Evolutionary conservation across 1,284 basidiomycete species (phyloP).

Genomic region (Ceratobasidium papillatum): DNA sequence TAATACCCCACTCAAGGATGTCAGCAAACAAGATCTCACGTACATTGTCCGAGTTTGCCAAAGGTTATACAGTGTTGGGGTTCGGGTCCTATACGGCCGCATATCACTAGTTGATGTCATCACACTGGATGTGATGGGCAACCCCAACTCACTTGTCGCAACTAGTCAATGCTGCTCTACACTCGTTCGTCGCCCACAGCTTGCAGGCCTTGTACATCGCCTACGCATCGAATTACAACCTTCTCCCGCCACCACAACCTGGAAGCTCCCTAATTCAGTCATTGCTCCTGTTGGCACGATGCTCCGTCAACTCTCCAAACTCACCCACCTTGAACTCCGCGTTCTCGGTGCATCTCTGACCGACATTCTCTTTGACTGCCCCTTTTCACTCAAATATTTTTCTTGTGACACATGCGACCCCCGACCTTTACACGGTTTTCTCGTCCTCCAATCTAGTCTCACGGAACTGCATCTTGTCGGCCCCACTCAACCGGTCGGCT

Average conservation of each 20-base stretch:
- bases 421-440: conserved; percentile 20
- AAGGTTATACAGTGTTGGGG: conserved; percentile 4
- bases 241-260: not conserved
- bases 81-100: conserved; percentile 17
- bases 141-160: conserved; percentile 7
- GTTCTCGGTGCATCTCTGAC: conserved; percentile 11
- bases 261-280: conserved; percentile 15
- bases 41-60: conserved; percentile 21
- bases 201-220: conserved; percentile 14
- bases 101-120: conserved; percentile 21
- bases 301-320: conserved; percentile 27
- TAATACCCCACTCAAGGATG: not conserved
- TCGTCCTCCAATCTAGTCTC: not conserved
- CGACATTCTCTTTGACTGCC: conserved; percentile 1
- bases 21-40: conserved; percentile 17
- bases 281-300: conserved; percentile 25
- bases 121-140: conserved; percentile 30
- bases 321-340: conserved; percentile 12
- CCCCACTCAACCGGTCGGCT: conserved; percentile 29
- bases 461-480: conserved; percentile 24
- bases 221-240: conserved; percentile 3
- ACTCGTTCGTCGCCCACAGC: conserved; percentile 16
- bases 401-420: conserved; percentile 33
- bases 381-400: conserved; percentile 20
- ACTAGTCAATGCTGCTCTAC: conserved; percentile 26